Conservation (phyloP, 192 early-diverging fungal species). For the Backusella macrospora region DNA sequence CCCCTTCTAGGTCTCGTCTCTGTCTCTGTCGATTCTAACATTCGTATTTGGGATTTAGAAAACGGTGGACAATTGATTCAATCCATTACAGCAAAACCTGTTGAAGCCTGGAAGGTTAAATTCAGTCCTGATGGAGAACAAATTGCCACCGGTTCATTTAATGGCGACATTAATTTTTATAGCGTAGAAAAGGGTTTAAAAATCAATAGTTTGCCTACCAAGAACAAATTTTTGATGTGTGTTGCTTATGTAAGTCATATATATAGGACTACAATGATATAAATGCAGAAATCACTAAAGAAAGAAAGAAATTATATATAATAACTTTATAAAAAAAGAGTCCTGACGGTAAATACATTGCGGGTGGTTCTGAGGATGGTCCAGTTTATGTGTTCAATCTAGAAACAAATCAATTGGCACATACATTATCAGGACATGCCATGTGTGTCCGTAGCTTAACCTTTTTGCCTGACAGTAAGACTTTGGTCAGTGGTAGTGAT, state of each 20-base stretch:
- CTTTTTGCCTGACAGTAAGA: slow-evolving; percentile 72
- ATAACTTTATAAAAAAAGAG: slow-evolving; percentile 53
- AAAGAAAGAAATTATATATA: too few species aligned
- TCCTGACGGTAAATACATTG: slow-evolving; percentile 75
- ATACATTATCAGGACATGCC: slow-evolving; percentile 61
- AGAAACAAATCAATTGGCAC: slow-evolving; percentile 42
- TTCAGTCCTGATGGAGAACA: slow-evolving; percentile 75
- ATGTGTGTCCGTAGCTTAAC: slow-evolving; percentile 74
- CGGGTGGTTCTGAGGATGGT: slow-evolving; percentile 71
- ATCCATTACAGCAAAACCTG: slow-evolving; percentile 67
- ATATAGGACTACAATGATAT: too few species aligned
- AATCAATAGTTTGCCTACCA: slow-evolving; percentile 65
- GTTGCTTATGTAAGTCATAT: slow-evolving; percentile 68
- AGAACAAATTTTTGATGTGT: slow-evolving; percentile 79
- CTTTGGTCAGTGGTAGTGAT: slow-evolving; percentile 76
- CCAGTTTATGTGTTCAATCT: slow-evolving; percentile 46
- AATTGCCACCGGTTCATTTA: slow-evolving; percentile 73
- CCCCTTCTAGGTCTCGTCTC: slow-evolving; percentile 59
- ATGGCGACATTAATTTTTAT: slow-evolving; percentile 74
- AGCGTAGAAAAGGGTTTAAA: slow-evolving; percentile 69
- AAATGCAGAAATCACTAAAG: too few species aligned
- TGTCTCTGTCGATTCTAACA: slow-evolving; percentile 77
- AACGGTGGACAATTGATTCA: slow-evolving; percentile 49
- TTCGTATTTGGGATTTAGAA: slow-evolving; percentile 77
- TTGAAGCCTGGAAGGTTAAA: slow-evolving; percentile 74